A percentile compares a stretch with the other conserved stretches of the same genome.
These are phyloP conservation scores for Paspalum vaginatum DNA, from an alignment of 176 grass and related monocot genomes.

Conservation along the genomic window DNA sequence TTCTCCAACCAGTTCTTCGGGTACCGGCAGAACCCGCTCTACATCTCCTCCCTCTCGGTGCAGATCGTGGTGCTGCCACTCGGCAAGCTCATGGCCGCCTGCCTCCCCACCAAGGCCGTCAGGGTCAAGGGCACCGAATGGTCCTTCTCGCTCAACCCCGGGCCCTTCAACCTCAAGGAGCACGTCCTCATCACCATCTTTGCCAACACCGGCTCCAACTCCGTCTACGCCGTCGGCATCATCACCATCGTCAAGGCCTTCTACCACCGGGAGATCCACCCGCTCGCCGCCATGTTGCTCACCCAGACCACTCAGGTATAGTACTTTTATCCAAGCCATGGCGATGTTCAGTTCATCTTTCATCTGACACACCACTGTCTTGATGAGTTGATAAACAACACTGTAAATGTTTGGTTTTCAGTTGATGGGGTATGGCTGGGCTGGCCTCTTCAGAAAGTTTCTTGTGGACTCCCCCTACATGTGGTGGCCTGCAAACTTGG, in stretches of 20 bases:
- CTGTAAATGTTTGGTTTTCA: constrained; percentile 24
- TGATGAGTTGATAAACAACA: neutral
- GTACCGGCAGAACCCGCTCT: constrained; percentile 75
- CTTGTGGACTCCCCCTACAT: constrained; percentile 91
- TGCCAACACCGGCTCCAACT: constrained; percentile 68
- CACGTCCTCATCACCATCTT: constrained; percentile 86
- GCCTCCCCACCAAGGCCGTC: constrained; percentile 49
- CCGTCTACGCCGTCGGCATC: constrained; percentile 76
- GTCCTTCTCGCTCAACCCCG: constrained; percentile 83
- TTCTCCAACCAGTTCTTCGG: constrained; percentile 96
- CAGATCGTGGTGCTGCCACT: constrained; percentile 77
- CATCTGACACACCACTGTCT: neutral
- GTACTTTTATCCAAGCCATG: neutral
- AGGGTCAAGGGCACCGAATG: constrained; percentile 39
- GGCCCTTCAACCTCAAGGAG: constrained; percentile 92
- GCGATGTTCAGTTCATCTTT: constrained; percentile 22
- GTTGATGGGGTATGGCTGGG: constrained; percentile 89
- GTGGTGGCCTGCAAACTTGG: constrained; percentile 87
- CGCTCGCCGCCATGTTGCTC: constrained; percentile 69
- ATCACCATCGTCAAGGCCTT: constrained; percentile 87
- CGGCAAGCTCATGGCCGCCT: constrained; percentile 71
- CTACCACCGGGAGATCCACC: constrained; percentile 66
- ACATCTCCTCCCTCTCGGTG: constrained; percentile 61
- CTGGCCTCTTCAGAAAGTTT: constrained; percentile 73
- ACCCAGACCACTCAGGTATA: constrained; percentile 84